phyloP scores from a whole-genome alignment of 2,329 filamentous ascomycete species.

The Piedraia hortae region DNA sequence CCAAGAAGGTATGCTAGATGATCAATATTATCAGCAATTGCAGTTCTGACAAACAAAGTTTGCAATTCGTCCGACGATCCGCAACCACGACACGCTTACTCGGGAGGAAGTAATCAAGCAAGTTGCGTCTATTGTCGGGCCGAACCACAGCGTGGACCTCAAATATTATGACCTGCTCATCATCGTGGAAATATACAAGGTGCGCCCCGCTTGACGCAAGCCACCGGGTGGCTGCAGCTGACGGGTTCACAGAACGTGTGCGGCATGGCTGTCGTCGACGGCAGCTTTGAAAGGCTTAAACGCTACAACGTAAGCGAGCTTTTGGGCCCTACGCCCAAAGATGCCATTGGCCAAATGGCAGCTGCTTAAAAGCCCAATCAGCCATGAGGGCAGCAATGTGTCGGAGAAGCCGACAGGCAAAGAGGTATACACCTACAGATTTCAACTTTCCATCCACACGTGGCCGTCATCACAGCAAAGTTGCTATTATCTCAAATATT shows the following conservation, averaged over 20 bases:
- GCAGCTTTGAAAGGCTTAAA: slow-evolving; percentile 44
- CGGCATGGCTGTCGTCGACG: slow-evolving; percentile 50
- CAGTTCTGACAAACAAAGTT: slow-evolving; percentile 26
- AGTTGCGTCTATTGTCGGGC: slow-evolving; percentile 36
- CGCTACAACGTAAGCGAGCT: slow-evolving; percentile 49
- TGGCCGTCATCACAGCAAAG: no score
- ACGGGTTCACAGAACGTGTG: slow-evolving; percentile 31
- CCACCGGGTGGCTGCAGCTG: neutral
- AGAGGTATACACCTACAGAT: no score
- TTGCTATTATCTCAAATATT: no score
- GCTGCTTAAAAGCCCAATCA: no score
- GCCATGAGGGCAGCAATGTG: no score
- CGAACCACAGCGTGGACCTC: slow-evolving; percentile 50
- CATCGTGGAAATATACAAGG: slow-evolving; percentile 56
- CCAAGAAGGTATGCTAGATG: slow-evolving; percentile 22
- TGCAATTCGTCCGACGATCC: slow-evolving; percentile 54
- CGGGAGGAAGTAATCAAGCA: slow-evolving; percentile 42
- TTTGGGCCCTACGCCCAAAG: slow-evolving; percentile 24
- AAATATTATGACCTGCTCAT: slow-evolving; percentile 51
- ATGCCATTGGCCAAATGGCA: slow-evolving; percentile 3
- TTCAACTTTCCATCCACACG: no score
- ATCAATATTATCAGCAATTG: neutral
- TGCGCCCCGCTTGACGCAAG: slow-evolving; percentile 16
- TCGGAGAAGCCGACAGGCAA: no score
- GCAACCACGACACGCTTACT: slow-evolving; percentile 42